Evolutionary conservation across 805 yeast genomes (phyloP).

Genomic region (Monosporozyma solicola): DNA sequence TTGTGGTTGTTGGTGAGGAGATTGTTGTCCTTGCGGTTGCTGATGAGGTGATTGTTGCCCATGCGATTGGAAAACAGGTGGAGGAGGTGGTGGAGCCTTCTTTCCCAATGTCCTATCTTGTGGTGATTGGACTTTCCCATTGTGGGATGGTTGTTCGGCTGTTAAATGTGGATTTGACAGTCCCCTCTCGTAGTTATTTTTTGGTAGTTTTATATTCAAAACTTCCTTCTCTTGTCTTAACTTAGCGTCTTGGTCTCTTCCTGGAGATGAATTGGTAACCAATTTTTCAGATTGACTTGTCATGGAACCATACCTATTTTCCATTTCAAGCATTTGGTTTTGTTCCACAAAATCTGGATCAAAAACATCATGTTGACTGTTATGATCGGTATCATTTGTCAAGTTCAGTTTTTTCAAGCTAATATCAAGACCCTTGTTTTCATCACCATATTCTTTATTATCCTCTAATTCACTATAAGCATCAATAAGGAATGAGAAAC

Average conservation of each 20-base stretch:
- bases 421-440: not conserved
- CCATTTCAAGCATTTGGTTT: slow-evolving; percentile 11
- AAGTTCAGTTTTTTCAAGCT: slow-evolving; percentile 1
- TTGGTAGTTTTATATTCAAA: slow-evolving; percentile 2
- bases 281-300: not conserved
- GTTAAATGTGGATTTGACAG: not conserved
- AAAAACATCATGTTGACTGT: slow-evolving; percentile 16
- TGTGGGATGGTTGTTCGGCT: not conserved
- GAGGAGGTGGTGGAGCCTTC: slow-evolving; percentile 3
- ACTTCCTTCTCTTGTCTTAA: slow-evolving; percentile 1
- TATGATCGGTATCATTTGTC: not conserved
- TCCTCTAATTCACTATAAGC: not conserved
- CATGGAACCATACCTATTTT: slow-evolving; percentile 4
- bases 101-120: not conserved
- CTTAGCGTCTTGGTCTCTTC: not conserved
- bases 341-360: slow-evolving; percentile 22
- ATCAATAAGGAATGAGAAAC: slow-evolving; percentile 1
- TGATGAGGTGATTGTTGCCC: not conserved
- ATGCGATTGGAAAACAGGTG: not conserved
- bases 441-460: not conserved
- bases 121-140: not conserved
- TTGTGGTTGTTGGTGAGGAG: not conserved
- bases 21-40: not conserved
- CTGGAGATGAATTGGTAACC: not conserved
- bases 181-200: not conserved